A percentile compares a stretch with the other conserved stretches of the same genome.
Conservation (phyloP, 2,329 filamentous ascomycete genomes). For the Teratosphaeria epicoccoides region DNA sequence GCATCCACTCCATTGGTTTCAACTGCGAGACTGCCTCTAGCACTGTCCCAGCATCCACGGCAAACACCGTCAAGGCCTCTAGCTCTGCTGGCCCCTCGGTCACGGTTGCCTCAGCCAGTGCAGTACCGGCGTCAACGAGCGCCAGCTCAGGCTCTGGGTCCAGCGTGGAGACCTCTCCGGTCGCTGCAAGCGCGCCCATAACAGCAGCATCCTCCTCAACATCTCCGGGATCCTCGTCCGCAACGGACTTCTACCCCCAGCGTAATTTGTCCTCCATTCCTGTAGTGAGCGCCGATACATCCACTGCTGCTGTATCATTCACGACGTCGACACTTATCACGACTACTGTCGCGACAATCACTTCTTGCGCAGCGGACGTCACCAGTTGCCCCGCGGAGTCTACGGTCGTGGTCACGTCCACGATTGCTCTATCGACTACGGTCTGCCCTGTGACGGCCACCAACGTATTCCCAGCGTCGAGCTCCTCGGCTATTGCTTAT, state of each 20-base stretch:
- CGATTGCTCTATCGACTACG: slow-evolving; percentile 30
- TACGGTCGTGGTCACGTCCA: slow-evolving; percentile 26
- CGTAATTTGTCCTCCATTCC: neutral
- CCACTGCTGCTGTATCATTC: slow-evolving; percentile 1
- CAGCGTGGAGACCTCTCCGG: slow-evolving; percentile 14
- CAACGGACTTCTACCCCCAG: neutral
- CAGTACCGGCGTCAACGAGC: slow-evolving; percentile 2
- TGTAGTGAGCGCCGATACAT: neutral
- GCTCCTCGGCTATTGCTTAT: neutral
- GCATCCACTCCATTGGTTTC: slow-evolving; percentile 50
- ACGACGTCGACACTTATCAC: slow-evolving; percentile 15
- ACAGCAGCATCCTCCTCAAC: slow-evolving; percentile 2
- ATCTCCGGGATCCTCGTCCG: neutral
- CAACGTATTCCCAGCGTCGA: slow-evolving; percentile 4
- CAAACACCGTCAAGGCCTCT: slow-evolving; percentile 9
- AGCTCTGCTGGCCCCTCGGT: slow-evolving; percentile 7
- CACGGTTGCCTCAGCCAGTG: slow-evolving; percentile 2
- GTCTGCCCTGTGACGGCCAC: slow-evolving; percentile 28
- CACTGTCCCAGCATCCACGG: slow-evolving; percentile 8
- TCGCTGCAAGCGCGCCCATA: slow-evolving; percentile 3
- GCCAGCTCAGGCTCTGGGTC: slow-evolving; percentile 4
- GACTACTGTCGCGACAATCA: slow-evolving; percentile 15
- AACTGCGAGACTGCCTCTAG: slow-evolving; percentile 47
- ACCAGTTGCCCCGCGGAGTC: slow-evolving; percentile 15
- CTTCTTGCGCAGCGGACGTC: slow-evolving; percentile 12